These are phyloP conservation scores for Funneliformis mosseae DNA, from an alignment of 192 early-diverging fungal genomes.

Conservation along the genomic window DNA sequence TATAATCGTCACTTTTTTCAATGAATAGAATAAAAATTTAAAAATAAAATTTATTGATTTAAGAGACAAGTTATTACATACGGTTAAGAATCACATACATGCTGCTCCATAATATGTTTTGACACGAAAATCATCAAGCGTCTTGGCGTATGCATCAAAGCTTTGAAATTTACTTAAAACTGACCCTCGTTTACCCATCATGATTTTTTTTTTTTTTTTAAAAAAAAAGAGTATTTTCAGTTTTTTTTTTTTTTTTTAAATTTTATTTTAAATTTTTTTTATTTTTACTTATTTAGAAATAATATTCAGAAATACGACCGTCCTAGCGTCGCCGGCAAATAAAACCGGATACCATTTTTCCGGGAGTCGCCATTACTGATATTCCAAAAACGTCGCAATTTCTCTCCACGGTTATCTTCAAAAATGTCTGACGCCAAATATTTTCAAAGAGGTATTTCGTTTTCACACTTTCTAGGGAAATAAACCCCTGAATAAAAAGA, in stretches of 20 bases:
- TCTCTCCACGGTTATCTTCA: background rate
- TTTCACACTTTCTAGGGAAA: background rate
- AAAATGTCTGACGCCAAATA: conserved; percentile 61
- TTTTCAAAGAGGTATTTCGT: conserved; percentile 56
- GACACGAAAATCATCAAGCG: conserved; percentile 90
- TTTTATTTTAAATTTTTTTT: too few relatives aligned
- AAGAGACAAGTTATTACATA: background rate
- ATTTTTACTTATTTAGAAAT: too few relatives aligned
- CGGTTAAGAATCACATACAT: conserved; percentile 51
- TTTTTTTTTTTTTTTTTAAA: too few relatives aligned
- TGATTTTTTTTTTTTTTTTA: background rate
- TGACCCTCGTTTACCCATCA: conserved; percentile 37
- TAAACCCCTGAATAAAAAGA: background rate
- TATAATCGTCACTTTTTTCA: conserved; percentile 71
- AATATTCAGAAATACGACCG: too few relatives aligned
- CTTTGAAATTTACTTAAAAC: conserved; percentile 57
- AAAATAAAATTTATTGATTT: background rate
- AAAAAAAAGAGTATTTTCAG: background rate
- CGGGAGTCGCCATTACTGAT: too few relatives aligned
- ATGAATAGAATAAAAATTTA: background rate
- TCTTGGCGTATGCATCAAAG: conserved; percentile 94
- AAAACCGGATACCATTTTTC: too few relatives aligned
- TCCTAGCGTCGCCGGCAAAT: too few relatives aligned
- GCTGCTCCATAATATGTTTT: conserved; percentile 79
- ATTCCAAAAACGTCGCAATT: background rate